Evolutionary conservation across 148 eudicot species (phyloP), one percentile per base, ranked within the genome.

Genomic region (Polygonum maritimum): DNA sequence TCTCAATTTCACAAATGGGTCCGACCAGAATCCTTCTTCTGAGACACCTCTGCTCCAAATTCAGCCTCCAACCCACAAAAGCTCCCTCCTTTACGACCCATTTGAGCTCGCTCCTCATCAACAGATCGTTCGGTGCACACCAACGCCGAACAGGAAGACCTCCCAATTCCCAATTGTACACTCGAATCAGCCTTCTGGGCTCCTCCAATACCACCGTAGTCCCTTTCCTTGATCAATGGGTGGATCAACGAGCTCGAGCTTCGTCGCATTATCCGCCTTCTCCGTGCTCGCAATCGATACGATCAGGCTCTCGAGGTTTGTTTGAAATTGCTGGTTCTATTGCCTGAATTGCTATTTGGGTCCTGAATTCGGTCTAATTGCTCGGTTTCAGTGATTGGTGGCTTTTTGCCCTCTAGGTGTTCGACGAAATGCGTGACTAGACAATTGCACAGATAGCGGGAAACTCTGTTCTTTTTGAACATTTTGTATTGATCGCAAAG

Each of bases 291-390:
- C 41, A 63, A 77, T 36, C 85, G 89, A 38, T 83, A 74, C 75
- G 40, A 79, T 74, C 87, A 83, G 38, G 89, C 89, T 62, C 89
- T 85, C 31, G 80, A 87, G 87, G 89, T 87, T 71, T 39, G 73
- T 81, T 77, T 16, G 16, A 16, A 62, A 26, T 4, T 62, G 69
- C 54, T 14, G 4, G 3, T 9, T 55, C 8, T 57, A 31, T 6
- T 73, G 41, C 14, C 44, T 55, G 11, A 73, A 73, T 48, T 18
- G 21, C 40, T 71, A 67, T 67, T 11, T 75, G 7, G 39, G 63
- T 45, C 0, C 1, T 26, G 31, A 26, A 26, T 26, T 35, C 26
- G 31, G 2, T 58, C 35, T 9, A 26, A n/a, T 22, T 22, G 14
- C 26, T 22, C 7, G 67, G 67, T 58, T 58, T 63, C 11, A 4